A percentile compares a stretch with the other conserved stretches of the same genome.
These are phyloP conservation scores for Lasiodiplodia theobromae DNA, from an alignment of 2,329 filamentous ascomycete species.

Conservation along the genomic window DNA sequence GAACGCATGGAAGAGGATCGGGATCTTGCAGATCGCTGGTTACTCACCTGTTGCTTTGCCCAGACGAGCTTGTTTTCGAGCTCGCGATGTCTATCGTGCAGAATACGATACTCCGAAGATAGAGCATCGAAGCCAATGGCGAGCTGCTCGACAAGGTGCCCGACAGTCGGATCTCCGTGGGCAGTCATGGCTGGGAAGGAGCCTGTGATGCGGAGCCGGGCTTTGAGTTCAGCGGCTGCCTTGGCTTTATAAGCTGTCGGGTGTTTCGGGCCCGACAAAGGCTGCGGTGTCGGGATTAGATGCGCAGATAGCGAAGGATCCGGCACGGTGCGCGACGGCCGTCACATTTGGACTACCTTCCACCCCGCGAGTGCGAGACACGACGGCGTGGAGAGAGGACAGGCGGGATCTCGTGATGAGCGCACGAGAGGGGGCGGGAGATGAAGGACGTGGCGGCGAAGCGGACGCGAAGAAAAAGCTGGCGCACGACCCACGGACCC, in stretches of 20 bases:
- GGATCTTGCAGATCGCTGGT: conserved; percentile 12
- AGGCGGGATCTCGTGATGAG: conserved; percentile 20
- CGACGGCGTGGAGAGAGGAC: conserved; percentile 7
- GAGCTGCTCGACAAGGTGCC: conserved; percentile 50
- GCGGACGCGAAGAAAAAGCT: conserved; percentile 17
- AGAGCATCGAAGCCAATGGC: conserved; percentile 56
- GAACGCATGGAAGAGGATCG: background rate
- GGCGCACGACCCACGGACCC: background rate
- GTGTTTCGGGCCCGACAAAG: conserved; percentile 21
- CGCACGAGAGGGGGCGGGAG: background rate
- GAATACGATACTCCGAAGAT: conserved; percentile 55
- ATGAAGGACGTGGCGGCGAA: conserved; percentile 7
- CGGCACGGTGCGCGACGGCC: conserved; percentile 13
- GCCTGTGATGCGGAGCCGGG: conserved; percentile 8
- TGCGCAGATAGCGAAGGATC: conserved; percentile 22
- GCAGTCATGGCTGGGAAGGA: conserved; percentile 24
- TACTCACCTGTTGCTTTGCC: conserved; percentile 58
- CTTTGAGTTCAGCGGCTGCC: conserved; percentile 16
- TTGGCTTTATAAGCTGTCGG: conserved; percentile 29
- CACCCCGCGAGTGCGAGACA: conserved; percentile 19
- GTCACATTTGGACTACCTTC: conserved; percentile 27
- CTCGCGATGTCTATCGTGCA: conserved; percentile 52
- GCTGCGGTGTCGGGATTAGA: conserved; percentile 23
- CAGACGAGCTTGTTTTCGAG: conserved; percentile 57
- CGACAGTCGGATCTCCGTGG: conserved; percentile 32